A percentile compares a stretch with the other conserved stretches of the same genome.
Evolutionary conservation across 257 asterid genomes (phyloP).

Genomic region (Thymus mandschuricus): DNA sequence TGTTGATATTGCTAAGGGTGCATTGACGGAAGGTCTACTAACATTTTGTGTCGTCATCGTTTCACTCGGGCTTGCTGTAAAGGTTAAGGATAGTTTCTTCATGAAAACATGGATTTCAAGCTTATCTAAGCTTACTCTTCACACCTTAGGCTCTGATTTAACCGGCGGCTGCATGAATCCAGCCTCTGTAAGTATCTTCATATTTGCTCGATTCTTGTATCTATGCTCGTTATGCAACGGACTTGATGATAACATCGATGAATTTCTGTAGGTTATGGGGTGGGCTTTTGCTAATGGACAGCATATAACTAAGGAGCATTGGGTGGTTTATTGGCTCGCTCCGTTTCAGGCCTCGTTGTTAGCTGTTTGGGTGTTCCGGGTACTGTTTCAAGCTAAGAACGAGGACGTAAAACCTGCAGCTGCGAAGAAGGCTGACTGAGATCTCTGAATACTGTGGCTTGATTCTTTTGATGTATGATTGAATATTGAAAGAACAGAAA

Average conservation of each 20-base stretch:
- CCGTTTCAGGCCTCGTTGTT: conserved; percentile 72
- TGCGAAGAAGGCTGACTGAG: conserved; percentile 34
- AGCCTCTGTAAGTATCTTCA: conserved; percentile 62
- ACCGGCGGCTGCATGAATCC: conserved; percentile 95
- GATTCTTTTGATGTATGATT: conserved; percentile 19
- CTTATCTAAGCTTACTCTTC: conserved; percentile 68
- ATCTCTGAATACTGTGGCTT: conserved; percentile 37
- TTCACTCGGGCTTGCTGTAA: conserved; percentile 57
- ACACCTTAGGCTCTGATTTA: conserved; percentile 82
- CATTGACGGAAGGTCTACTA: conserved; percentile 69
- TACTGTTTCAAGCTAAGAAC: conserved; percentile 37
- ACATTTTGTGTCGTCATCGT: conserved; percentile 59
- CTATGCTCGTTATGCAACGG: neutral
- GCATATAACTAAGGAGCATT: conserved; percentile 75
- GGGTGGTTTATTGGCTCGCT: conserved; percentile 81
- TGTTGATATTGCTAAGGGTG: conserved; percentile 69
- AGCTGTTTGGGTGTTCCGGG: conserved; percentile 63
- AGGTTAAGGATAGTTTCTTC: conserved; percentile 50
- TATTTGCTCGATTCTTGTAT: neutral
- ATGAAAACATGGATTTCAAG: conserved; percentile 86
- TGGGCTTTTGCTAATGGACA: conserved; percentile 88
- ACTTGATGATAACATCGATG: neutral
- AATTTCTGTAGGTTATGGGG: conserved; percentile 64
- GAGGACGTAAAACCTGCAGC: conserved; percentile 13
- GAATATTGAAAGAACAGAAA: conserved; percentile 25